Conservation (phyloP, 2,329 filamentous ascomycete species). For the Fusarium floridanum region DNA sequence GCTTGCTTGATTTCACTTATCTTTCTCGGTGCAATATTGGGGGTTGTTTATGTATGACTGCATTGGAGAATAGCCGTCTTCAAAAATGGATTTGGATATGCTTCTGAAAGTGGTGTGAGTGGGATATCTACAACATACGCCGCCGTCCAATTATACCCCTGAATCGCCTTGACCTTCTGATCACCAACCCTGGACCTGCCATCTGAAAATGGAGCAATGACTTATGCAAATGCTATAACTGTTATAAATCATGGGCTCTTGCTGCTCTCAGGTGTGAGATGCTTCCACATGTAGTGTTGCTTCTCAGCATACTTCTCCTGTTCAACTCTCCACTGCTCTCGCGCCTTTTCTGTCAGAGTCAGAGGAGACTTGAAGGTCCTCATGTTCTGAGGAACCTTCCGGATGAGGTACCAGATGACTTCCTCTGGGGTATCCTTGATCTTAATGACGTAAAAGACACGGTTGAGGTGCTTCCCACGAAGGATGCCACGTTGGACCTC, state of each 20-base stretch:
- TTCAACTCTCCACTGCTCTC: not conserved
- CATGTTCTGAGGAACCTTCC: not conserved
- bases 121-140: not conserved
- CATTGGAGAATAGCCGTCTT: not conserved
- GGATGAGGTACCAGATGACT: slow-evolving; percentile 12
- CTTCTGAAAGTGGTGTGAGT: not conserved
- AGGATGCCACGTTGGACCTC: not conserved
- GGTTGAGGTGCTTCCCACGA: not conserved
- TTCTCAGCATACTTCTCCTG: not conserved
- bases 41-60: not conserved
- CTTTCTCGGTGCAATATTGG: slow-evolving; percentile 2
- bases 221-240: not conserved
- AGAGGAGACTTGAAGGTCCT: not conserved
- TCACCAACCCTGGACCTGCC: not conserved
- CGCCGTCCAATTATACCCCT: not conserved
- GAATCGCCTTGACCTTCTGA: not conserved
- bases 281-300: not conserved
- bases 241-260: not conserved
- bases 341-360: not conserved
- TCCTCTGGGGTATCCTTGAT: not conserved
- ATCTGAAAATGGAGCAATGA: not conserved
- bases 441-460: slow-evolving; percentile 1
- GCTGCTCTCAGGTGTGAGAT: not conserved
- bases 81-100: slow-evolving; percentile 1
- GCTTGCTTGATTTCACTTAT: not conserved